A percentile compares a stretch with the other conserved stretches of the same genome.
Conservation (phyloP, 202 grass and related monocot species). For the Schoenoplectus tabernaemontani region DNA sequence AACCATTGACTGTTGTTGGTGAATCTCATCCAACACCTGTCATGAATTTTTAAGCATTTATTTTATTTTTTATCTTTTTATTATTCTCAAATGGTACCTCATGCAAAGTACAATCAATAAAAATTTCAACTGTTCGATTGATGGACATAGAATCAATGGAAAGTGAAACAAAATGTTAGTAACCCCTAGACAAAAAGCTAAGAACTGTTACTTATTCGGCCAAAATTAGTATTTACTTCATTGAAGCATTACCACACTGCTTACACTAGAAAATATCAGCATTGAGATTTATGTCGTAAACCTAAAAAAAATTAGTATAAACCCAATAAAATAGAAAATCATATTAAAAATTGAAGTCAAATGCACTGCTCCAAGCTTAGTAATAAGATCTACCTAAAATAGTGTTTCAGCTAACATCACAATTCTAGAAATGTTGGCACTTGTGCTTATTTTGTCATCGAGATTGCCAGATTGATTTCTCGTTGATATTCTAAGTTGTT, state of each 20-base stretch:
- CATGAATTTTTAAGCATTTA: constrained; percentile 2
- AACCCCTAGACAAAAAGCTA: not conserved
- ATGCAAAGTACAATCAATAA: no score
- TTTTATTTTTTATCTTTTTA: not conserved
- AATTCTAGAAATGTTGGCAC: constrained; percentile 90
- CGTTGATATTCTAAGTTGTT: no score
- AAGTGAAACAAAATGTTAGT: not conserved
- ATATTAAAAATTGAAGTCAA: not conserved
- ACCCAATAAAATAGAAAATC: not conserved
- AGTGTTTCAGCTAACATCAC: constrained; percentile 90
- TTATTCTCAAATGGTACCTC: no score
- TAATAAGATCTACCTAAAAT: no score
- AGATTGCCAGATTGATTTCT: no score
- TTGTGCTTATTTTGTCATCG: constrained; percentile 61
- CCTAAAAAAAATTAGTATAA: not conserved
- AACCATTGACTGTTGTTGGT: constrained; percentile 82
- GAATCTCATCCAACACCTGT: constrained; percentile 97
- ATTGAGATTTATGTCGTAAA: not conserved
- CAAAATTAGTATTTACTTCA: no score
- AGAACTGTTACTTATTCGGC: no score
- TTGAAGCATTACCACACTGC: no score
- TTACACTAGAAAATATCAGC: not conserved
- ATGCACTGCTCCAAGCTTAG: not conserved
- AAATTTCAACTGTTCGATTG: not conserved
- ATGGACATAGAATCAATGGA: not conserved